phyloP scores from a whole-genome alignment of 805 yeast genomes.

The Metschnikowia cerradonensis region DNA sequence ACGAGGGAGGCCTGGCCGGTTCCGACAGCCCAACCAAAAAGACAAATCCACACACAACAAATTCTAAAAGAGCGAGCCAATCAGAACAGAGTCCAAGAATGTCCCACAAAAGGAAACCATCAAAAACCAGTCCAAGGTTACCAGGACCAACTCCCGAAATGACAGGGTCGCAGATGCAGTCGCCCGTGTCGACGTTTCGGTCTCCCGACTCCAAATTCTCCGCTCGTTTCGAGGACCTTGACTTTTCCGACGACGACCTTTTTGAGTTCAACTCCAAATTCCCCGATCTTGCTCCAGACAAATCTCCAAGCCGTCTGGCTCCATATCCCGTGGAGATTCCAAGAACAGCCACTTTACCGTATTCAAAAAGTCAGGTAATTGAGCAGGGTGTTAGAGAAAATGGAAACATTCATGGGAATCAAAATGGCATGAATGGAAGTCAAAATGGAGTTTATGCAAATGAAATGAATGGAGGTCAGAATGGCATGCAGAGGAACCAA shows the following conservation, averaged over 20 bases:
- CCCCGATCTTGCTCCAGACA: slow-evolving; percentile 9
- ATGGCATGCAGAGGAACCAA: too few species aligned
- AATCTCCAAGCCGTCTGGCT: background rate
- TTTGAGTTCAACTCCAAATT: slow-evolving; percentile 12
- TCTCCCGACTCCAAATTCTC: background rate
- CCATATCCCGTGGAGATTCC: slow-evolving; percentile 8
- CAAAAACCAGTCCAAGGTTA: background rate
- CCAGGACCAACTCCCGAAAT: too few species aligned
- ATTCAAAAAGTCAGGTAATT: too few species aligned
- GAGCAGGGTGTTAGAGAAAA: too few species aligned
- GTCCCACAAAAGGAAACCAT: too few species aligned
- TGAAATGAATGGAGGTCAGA: too few species aligned
- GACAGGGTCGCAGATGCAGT: background rate
- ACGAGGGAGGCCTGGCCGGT: slow-evolving; percentile 2
- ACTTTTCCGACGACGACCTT: slow-evolving; percentile 7
- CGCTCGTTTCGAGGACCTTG: background rate
- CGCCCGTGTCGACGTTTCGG: background rate
- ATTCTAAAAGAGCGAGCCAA: too few species aligned
- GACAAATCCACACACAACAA: too few species aligned
- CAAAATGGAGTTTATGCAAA: too few species aligned
- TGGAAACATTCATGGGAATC: too few species aligned
- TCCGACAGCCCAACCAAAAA: background rate
- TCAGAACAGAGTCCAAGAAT: background rate
- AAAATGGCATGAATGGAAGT: too few species aligned
- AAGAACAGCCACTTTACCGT: background rate